Conservation (phyloP, 805 yeast genomes). For the Zygotorulaspora danielsina region DNA sequence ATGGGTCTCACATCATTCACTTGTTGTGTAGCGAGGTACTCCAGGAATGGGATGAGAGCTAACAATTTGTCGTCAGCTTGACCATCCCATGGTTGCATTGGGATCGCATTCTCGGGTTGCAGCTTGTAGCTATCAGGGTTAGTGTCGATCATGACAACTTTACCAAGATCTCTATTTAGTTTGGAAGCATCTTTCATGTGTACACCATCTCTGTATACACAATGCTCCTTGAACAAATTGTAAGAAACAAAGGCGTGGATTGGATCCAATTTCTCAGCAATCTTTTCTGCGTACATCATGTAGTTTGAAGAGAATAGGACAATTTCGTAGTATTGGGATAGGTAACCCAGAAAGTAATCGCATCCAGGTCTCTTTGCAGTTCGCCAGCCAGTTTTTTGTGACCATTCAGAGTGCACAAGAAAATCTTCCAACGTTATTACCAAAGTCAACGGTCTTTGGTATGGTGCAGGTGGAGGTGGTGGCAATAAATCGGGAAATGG, state of each 20-base stretch:
- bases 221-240: slow-evolving; percentile 85
- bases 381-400: slow-evolving; percentile 90
- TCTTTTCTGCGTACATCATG: slow-evolving; percentile 78
- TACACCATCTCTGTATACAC: slow-evolving; percentile 79
- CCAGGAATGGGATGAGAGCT: slow-evolving; percentile 84
- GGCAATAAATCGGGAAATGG: slow-evolving; percentile 91
- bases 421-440: slow-evolving; percentile 88
- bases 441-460: slow-evolving; percentile 86
- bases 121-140: slow-evolving; percentile 64
- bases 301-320: slow-evolving; percentile 84
- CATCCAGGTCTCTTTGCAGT: slow-evolving; percentile 98
- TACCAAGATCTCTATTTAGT: slow-evolving; percentile 84
- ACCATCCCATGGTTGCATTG: slow-evolving; percentile 84
- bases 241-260: slow-evolving; percentile 83
- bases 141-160: slow-evolving; percentile 75
- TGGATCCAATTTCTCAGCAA: slow-evolving; percentile 88
- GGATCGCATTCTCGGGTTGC: slow-evolving; percentile 94
- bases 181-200: slow-evolving; percentile 84
- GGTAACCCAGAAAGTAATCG: slow-evolving; percentile 91
- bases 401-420: slow-evolving; percentile 89
- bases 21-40: slow-evolving; percentile 84
- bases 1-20: slow-evolving; percentile 88
- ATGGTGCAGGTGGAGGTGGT: slow-evolving; percentile 84
- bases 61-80: slow-evolving; percentile 73
- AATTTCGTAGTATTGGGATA: slow-evolving; percentile 93